Percentiles rank a stretch among this genome's conserved stretches.
These are phyloP conservation scores for Pilaira anomala DNA, from an alignment of 192 early-diverging fungal genomes.

Conservation along the genomic window DNA sequence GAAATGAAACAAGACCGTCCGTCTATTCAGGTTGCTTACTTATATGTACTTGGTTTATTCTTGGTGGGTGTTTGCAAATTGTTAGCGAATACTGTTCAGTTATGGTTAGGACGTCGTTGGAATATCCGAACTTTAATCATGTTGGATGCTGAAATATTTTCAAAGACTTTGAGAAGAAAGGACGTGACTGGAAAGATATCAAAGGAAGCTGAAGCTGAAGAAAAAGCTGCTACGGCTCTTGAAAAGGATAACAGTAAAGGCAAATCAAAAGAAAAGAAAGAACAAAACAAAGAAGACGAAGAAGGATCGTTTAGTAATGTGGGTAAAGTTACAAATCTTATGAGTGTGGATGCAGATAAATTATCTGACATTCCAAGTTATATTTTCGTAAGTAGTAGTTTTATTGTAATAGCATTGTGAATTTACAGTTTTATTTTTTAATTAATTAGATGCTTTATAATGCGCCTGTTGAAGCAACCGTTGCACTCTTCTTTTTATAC, in stretches of 20 bases:
- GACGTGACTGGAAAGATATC: conserved; percentile 39
- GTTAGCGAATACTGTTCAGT: conserved; percentile 40
- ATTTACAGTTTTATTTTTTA: neutral
- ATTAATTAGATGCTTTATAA: conserved; percentile 50
- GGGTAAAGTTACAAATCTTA: conserved; percentile 72
- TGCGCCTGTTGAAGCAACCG: conserved; percentile 57
- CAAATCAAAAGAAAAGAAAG: neutral
- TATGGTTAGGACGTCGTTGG: conserved; percentile 47
- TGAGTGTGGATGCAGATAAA: conserved; percentile 67
- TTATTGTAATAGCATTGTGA: neutral
- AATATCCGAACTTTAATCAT: conserved; percentile 45
- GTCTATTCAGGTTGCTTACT: conserved; percentile 37
- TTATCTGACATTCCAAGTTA: conserved; percentile 54
- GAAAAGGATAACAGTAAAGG: neutral
- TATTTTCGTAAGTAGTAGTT: conserved; percentile 40
- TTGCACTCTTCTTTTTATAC: conserved; percentile 69
- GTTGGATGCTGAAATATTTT: conserved; percentile 48
- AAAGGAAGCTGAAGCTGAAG: neutral
- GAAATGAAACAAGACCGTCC: conserved; percentile 22
- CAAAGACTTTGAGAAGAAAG: conserved; percentile 44
- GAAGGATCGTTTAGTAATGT: conserved; percentile 36
- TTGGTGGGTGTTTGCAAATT: conserved; percentile 36
- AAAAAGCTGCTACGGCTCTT: no score
- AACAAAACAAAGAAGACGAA: conserved; percentile 1
- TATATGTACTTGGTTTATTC: conserved; percentile 48